Conservation (phyloP, 2,329 filamentous ascomycete genomes). For the Zymoseptoria ardabiliae region DNA sequence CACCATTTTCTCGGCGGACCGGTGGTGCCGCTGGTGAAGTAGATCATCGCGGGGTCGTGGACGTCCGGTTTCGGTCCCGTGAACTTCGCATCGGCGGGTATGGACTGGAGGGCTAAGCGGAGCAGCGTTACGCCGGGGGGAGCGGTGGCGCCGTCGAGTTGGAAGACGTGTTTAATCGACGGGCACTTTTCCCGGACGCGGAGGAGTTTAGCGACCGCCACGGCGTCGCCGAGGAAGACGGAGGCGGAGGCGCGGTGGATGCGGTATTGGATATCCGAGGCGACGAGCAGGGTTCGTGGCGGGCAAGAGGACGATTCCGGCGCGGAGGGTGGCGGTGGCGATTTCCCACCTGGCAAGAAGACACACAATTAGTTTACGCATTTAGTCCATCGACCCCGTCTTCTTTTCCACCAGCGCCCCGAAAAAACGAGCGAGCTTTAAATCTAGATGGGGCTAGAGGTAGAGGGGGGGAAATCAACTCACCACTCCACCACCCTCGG, state of each 20-base stretch:
- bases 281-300: constrained; percentile 34
- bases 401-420: neutral
- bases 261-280: constrained; percentile 35
- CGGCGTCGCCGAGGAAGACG: constrained; percentile 33
- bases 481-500: constrained; percentile 32
- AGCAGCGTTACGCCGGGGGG: constrained; percentile 24
- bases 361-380: neutral
- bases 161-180: constrained; percentile 29
- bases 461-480: too few species aligned
- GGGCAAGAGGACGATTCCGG: constrained; percentile 33
- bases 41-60: constrained; percentile 31
- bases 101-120: constrained; percentile 19
- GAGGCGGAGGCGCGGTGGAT: constrained; percentile 29
- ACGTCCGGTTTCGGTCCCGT: constrained; percentile 20
- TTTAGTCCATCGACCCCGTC: too few species aligned
- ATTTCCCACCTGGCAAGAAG: constrained; percentile 32
- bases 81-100: constrained; percentile 21
- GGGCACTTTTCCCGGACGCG: constrained; percentile 27
- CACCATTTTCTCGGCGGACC: constrained; percentile 37
- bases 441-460: too few species aligned
- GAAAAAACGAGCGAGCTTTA: too few species aligned
- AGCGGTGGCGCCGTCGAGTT: constrained; percentile 20
- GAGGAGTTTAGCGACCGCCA: constrained; percentile 30
- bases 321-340: constrained; percentile 31
- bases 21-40: constrained; percentile 37